phyloP scores from a whole-genome alignment of 164 flowering plant species.

The Annona cherimola region DNA sequence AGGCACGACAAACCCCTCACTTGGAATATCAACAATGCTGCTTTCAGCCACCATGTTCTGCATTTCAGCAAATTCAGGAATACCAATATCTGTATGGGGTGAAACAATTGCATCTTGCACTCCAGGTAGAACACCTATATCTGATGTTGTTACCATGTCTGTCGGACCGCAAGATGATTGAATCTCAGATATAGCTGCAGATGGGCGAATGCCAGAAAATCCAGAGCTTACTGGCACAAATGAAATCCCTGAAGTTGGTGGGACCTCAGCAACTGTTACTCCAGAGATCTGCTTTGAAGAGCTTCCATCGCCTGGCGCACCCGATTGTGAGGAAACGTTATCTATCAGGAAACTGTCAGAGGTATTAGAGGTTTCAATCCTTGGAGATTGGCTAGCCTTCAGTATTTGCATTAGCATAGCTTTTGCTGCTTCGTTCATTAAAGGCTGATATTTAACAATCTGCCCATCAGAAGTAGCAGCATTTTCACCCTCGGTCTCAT shows the following conservation, averaged over 20 bases:
- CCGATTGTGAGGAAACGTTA: conserved; percentile 32
- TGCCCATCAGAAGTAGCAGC: conserved; percentile 55
- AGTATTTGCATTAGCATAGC: conserved; percentile 68
- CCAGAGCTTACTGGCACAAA: conserved; percentile 24
- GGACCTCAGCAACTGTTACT: conserved; percentile 59
- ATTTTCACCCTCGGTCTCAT: conserved; percentile 25
- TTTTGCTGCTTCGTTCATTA: conserved; percentile 67
- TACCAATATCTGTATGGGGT: conserved; percentile 25
- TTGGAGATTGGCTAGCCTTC: conserved; percentile 42
- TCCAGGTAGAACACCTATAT: conserved; percentile 24
- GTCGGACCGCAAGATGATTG: conserved; percentile 29
- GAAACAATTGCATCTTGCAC: conserved; percentile 28
- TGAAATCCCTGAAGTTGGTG: conserved; percentile 34
- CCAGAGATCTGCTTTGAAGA: conserved; percentile 41
- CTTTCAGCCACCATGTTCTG: conserved; percentile 37
- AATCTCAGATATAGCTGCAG: conserved; percentile 36
- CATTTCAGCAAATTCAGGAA: conserved; percentile 42
- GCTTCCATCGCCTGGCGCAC: conserved; percentile 33
- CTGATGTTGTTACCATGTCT: conserved; percentile 28
- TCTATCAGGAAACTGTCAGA: conserved; percentile 39
- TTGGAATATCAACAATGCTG: conserved; percentile 26
- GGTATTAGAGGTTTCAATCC: conserved; percentile 34
- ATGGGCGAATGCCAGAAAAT: conserved; percentile 17
- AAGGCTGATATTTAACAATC: conserved; percentile 80
- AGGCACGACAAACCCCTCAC: conserved; percentile 23